Evolutionary conservation across 192 early-diverging fungal genomes (phyloP), one percentile per base, ranked within the genome.

Genomic region (Rhizophagus clarus): DNA sequence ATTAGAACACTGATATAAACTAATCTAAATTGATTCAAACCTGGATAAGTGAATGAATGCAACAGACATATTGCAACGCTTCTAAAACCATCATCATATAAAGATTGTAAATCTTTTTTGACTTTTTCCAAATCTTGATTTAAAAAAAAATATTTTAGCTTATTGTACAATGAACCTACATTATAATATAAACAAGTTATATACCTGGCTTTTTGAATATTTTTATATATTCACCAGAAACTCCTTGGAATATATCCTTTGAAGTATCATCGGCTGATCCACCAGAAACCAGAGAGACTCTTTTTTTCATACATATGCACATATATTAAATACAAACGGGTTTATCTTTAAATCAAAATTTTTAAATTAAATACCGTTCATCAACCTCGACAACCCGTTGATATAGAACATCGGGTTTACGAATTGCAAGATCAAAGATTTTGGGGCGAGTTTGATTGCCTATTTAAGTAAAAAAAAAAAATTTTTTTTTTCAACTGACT

Each of bases 51-150:
- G 85, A 93, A 98, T 1, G 95, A 91, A 83, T 99, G 98, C 89
- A 98, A 92, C 66, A 99, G 85, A 80, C 96, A 98, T 20, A 99
- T 89, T 37, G 97, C 95, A 20, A 98, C 88, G 69, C 96, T 98
- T 61, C 89, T 87, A 79, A 93, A 95, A 29, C 96, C 96, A n/a
- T 86, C 76, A 17, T 84, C 86, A 66, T 89, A 91, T 24, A 96
- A 82, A 12, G 71, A 73, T 70, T 88, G 80, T 51, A 99, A 84
- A 66, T 93, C 86, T 20, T 72, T 22, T 49, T 89, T 87, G 28
- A 97, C 85, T 8, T 81, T 69, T 1, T 73, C 75, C 75, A 91
- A 61, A 81, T 96, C 94, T 87, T 87, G 71, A 82, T 56, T 26
- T 7, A 67, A n/a, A 70, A 37, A 42, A 11, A 20, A 10, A 26